Evolutionary conservation across 139 green algal genomes (phyloP).

Genomic region (Chlorella sp.): DNA sequence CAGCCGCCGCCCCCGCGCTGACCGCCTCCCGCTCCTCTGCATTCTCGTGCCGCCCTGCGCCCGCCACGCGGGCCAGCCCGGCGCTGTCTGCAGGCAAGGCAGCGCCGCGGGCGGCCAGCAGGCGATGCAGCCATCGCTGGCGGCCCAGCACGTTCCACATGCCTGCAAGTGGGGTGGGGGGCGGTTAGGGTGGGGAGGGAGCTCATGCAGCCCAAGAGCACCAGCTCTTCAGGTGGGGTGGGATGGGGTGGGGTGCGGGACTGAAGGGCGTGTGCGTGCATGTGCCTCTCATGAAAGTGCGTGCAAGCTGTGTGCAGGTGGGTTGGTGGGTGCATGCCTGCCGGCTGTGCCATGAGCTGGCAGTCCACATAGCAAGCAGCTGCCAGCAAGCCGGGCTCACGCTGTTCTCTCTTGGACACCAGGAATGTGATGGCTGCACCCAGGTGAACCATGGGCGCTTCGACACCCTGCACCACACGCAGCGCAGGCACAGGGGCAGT

Average conservation of each 20-base stretch:
- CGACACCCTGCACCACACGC: constrained; percentile 59
- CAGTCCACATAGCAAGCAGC: neutral
- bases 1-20: constrained; percentile 82
- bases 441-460: constrained; percentile 93
- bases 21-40: constrained; percentile 85
- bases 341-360: neutral
- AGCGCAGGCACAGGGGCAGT: neutral
- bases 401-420: constrained; percentile 36
- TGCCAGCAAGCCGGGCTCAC: neutral
- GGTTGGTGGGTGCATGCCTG: too few relatives aligned
- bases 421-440: constrained; percentile 81
- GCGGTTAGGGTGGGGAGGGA: too few relatives aligned
- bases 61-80: neutral
- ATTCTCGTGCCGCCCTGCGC: constrained; percentile 32
- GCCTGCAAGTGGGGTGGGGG: too few relatives aligned
- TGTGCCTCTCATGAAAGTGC: too few relatives aligned
- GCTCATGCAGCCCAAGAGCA: too few relatives aligned
- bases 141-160: neutral
- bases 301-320: too few relatives aligned
- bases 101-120: neutral
- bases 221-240: neutral
- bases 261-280: neutral
- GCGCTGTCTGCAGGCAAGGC: neutral
- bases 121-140: constrained; percentile 1
- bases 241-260: neutral